These are phyloP conservation scores for Mortierella sp. DNA, from an alignment of 371 early-diverging fungal species.

Conservation along the genomic window DNA sequence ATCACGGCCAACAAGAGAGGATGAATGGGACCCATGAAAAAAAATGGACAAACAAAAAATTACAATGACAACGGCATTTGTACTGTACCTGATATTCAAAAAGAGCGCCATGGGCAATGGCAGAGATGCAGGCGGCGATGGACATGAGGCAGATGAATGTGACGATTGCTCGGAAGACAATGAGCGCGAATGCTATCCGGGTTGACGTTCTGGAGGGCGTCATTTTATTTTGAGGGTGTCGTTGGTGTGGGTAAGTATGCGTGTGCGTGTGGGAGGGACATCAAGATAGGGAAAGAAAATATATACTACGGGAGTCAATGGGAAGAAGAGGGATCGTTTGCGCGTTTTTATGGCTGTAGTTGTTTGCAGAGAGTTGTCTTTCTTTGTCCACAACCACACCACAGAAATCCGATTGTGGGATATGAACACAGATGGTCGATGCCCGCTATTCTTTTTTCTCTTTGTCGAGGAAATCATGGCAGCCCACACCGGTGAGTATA, in stretches of 20 bases:
- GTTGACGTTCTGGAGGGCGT: background rate
- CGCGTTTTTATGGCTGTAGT: background rate
- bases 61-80: too few relatives aligned
- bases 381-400: too few relatives aligned
- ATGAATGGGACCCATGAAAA: too few relatives aligned
- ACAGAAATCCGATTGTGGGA: too few relatives aligned
- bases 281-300: too few relatives aligned
- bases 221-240: background rate
- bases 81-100: background rate
- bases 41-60: too few relatives aligned
- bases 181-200: background rate
- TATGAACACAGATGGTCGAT: too few relatives aligned
- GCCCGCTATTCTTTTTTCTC: too few relatives aligned
- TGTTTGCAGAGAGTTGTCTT: background rate
- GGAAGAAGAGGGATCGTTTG: background rate
- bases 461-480: too few relatives aligned
- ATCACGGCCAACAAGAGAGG: too few relatives aligned
- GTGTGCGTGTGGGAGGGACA: too few relatives aligned
- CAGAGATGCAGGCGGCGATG: background rate
- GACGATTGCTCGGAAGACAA: background rate
- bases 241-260: background rate
- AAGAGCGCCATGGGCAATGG: constrained; percentile 2
- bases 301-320: background rate
- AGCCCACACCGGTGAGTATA: too few relatives aligned
- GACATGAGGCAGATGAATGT: constrained; percentile 7